Evolutionary conservation across 805 yeast species (phyloP), one percentile per base, ranked within the genome.

Genomic region (Grigorovia jiainica): DNA sequence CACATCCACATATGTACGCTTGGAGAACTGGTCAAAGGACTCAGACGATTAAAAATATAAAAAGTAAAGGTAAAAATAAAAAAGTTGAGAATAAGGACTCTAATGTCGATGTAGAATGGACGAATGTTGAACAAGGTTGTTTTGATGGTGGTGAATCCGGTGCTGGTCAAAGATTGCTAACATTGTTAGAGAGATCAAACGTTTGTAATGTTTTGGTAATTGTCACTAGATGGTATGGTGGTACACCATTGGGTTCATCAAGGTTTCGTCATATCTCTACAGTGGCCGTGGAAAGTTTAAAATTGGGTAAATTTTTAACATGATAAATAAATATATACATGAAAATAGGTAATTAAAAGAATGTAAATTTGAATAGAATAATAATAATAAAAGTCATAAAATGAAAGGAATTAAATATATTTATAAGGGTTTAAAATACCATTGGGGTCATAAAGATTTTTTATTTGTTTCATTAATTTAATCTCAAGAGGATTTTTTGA

Each of bases 381-480:
- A 19, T 19, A 34, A 34, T 5, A 16, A n/a, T 7, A 7, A 5
- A 9, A 30, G 18, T 13, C 25, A 11, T 19, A 19, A 19, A 19
- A 20, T 10, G 7, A 7, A 13, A 13, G 7, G 17, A 13, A 20
- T 34, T 67, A 82, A 37, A 87, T 70, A 58, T 89, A 92, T 63
- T 90, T 90, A 70, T 90, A 92, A 20, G 98, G 98, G 61, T 92
- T 92, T 73, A 92, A 64, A 55, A 92, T 92, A 18, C 80, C 83
- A 42, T 86, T 82, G 49, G 97, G 97, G 68, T 92, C 98, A 57
- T 77, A 89, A 51, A 75, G 78, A n/a, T 69, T 52, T 67, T 90
- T 92, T 52, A 92, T 64, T 32, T 78, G 78, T 60, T 79, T 81
- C 73, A 92, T 89, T 67, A 87, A 61, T 33, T 68, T 58, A 45